Conservation (phyloP, 169 alveolate species). For the Eimeria zaria region DNA sequence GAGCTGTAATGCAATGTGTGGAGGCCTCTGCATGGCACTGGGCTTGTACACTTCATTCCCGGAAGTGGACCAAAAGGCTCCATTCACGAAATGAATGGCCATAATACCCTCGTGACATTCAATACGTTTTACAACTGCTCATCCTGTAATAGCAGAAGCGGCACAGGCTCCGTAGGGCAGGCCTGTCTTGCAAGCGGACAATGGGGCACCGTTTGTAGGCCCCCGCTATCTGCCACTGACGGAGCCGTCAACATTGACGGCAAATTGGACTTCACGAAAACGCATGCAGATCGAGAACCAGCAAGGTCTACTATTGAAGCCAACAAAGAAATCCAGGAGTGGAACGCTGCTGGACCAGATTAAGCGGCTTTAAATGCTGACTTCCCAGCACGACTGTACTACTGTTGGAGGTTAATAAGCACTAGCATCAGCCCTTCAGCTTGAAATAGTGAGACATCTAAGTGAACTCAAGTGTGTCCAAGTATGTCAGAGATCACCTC, state of each 20-base stretch:
- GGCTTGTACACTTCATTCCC: neutral
- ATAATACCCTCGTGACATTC: neutral
- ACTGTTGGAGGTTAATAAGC: neutral
- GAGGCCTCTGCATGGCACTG: neutral
- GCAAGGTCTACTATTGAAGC: neutral
- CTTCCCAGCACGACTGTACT: neutral
- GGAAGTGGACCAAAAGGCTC: neutral
- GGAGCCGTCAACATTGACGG: neutral
- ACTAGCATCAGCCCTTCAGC: neutral
- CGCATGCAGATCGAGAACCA: neutral
- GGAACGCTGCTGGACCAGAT: neutral
- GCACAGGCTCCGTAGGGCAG: neutral
- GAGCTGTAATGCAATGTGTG: neutral
- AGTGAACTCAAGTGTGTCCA: neutral
- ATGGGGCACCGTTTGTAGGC: neutral
- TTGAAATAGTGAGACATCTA: neutral
- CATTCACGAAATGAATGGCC: neutral
- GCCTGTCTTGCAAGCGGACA: neutral
- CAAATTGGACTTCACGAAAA: neutral
- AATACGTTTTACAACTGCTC: neutral
- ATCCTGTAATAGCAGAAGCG: neutral
- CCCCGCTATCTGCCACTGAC: neutral
- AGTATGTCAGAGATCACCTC: slow-evolving; percentile 11
- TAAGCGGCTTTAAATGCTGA: neutral
- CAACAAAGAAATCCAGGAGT: neutral